Conservation (phyloP, 805 yeast genomes). For the Yamadazyma ubonensis region DNA sequence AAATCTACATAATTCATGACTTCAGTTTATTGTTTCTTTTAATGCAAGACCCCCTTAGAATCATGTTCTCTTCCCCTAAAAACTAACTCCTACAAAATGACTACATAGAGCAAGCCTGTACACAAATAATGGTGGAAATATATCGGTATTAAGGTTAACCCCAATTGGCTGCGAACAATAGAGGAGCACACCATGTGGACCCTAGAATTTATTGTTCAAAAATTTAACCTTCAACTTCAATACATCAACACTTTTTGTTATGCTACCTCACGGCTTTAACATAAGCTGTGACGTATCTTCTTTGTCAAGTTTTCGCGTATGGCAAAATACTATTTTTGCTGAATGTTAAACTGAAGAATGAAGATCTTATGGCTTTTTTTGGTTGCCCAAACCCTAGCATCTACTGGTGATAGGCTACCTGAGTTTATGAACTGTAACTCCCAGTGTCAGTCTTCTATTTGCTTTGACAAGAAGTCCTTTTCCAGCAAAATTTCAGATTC, state of each 20-base stretch:
- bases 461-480: constrained; percentile 15
- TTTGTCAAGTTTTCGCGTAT: neutral
- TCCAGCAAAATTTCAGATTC: constrained; percentile 6
- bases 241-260: neutral
- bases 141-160: neutral
- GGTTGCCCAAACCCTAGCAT: constrained; percentile 5
- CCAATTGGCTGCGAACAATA: neutral
- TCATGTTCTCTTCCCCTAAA: no score
- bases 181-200: neutral
- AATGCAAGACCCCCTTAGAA: no score
- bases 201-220: neutral
- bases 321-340: neutral
- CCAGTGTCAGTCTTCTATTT: constrained; percentile 23
- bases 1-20: no score
- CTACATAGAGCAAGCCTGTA: no score
- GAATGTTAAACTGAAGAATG: neutral
- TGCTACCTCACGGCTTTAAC: neutral
- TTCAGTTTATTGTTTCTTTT: no score
- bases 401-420: constrained; percentile 32
- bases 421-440: constrained; percentile 26
- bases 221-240: neutral
- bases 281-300: neutral
- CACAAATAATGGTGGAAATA: neutral
- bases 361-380: neutral
- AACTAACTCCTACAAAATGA: no score